Evolutionary conservation across 139 green algal genomes (phyloP), one percentile per base, ranked within the genome.

Genomic region (Chlamydomonas incerta): DNA sequence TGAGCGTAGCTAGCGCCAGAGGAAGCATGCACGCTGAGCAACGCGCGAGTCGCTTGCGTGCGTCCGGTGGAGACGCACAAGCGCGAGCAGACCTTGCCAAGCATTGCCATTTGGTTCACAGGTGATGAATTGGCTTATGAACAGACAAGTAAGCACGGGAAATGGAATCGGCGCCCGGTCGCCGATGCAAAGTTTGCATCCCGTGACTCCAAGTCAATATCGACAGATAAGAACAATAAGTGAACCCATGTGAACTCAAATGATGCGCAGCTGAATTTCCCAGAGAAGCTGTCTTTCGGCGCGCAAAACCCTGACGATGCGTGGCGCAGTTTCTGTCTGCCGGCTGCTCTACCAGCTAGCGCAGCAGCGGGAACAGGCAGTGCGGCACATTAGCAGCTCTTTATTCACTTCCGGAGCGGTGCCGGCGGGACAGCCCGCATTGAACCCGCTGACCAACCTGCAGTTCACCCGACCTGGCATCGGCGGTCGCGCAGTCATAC

Each of bases 401-500:
- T 63, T 26, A 26, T 26, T 13, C 55, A 18, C 55, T 23, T 63
- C 21, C 55, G 55, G 18, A 63, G 55, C 55, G 55, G 20, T 63
- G 55, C 55, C 55, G 55, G 41, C 41, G 8, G 41, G 6, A 5
- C 6, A 8, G 41, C 41, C 41, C 8, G 6, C 41, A 8, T 8
- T 50, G 6, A 50, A 50, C 41, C 41, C 55, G 6, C 8, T 63
- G 6, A 23, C 21, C 55, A 23, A 63, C 55, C 55, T 63, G 10
- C 3, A 26, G 6, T 26, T 63, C 55, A 23, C 20, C 55, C 2
- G 15, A 2, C 41, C 24, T 3, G 24, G 62, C 13, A 3, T 21
- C 20, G 13, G 62, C 37, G 37, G 41, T 5, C 69, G 68, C 20
- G 87, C 82, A 5, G 86, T 33, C 4, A 47, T 88, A 20, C 89